A percentile compares a stretch with the other conserved stretches of the same genome.
These are phyloP conservation scores for Teunomyces barrocoloradensis DNA, from an alignment of 805 yeast species.

Conservation along the genomic window DNA sequence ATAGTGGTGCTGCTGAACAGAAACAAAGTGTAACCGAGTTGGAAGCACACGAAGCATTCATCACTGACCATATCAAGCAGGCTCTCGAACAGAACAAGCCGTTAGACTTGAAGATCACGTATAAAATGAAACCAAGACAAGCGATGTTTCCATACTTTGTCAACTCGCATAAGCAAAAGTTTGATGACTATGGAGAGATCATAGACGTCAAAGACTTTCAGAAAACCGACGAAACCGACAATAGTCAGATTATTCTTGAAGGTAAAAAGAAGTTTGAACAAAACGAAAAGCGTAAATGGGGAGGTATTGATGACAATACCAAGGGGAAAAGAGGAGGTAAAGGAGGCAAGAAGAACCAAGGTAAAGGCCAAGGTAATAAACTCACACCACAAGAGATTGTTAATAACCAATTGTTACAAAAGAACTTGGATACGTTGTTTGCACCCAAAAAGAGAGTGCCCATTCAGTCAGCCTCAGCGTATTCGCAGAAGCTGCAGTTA, in stretches of 20 bases:
- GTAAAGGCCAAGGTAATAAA: conserved; percentile 22
- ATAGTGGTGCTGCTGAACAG: conserved; percentile 3
- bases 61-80: conserved; percentile 36
- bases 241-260: conserved; percentile 33
- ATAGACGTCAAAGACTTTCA: conserved; percentile 65
- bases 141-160: conserved; percentile 76
- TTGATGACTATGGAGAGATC: conserved; percentile 86
- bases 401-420: conserved; percentile 39
- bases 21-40: conserved; percentile 25
- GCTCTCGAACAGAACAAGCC: conserved; percentile 44
- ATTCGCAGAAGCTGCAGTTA: conserved; percentile 28
- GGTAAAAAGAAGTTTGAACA: conserved; percentile 38
- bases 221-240: conserved; percentile 49
- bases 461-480: conserved; percentile 17
- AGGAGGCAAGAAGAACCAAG: conserved; percentile 15
- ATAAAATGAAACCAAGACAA: conserved; percentile 48
- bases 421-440: conserved; percentile 46
- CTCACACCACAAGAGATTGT: conserved; percentile 44
- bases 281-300: conserved; percentile 29
- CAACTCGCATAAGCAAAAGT: conserved; percentile 46
- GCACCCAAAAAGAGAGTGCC: conserved; percentile 49
- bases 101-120: conserved; percentile 50
- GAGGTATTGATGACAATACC: conserved; percentile 14
- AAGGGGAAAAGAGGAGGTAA: conserved; percentile 9
- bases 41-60: conserved; percentile 40